Conservation (phyloP, 1,139 yeast genomes). For the Ogataea hybrid region DNA sequence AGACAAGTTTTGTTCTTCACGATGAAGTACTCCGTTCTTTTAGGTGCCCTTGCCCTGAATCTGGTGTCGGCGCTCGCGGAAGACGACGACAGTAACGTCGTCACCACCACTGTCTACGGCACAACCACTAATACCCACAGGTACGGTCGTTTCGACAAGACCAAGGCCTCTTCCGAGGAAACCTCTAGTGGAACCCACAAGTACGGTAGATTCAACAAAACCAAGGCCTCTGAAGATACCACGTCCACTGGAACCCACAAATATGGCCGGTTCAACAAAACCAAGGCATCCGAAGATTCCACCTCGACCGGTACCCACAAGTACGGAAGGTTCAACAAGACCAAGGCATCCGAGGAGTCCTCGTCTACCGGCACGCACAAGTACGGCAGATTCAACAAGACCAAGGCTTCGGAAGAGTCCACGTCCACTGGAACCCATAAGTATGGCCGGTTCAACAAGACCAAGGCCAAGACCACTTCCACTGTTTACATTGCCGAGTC, state of each 20-base stretch:
- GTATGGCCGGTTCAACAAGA: conserved; percentile 52
- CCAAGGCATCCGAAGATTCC: conserved; percentile 32
- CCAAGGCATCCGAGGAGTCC: conserved; percentile 32
- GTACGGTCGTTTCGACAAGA: conserved; percentile 49
- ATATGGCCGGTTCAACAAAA: conserved; percentile 49
- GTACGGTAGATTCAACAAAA: conserved; percentile 49
- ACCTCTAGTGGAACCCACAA: conserved; percentile 44
- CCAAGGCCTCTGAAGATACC: conserved; percentile 36
- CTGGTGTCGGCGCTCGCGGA: too few relatives aligned
- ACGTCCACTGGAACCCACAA: conserved; percentile 37
- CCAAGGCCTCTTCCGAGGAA: conserved; percentile 31
- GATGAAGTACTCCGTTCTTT: conserved; percentile 13
- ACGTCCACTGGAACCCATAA: conserved; percentile 45
- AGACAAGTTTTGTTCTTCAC: conserved; percentile 6
- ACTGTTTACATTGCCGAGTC: too few relatives aligned
- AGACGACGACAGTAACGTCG: conserved; percentile 23
- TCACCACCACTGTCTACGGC: conserved; percentile 32
- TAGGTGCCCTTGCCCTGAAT: too few relatives aligned
- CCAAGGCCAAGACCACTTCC: conserved; percentile 38
- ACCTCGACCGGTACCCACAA: conserved; percentile 42
- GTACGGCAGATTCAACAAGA: conserved; percentile 49
- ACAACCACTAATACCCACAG: conserved; percentile 34
- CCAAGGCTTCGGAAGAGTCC: conserved; percentile 35
- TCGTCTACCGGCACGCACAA: conserved; percentile 42
- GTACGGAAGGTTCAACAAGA: conserved; percentile 49